Percentiles rank a stretch among this genome's conserved stretches.
Conservation (phyloP, 768 basidiomycete genomes). For the Macrocybe gigantea region DNA sequence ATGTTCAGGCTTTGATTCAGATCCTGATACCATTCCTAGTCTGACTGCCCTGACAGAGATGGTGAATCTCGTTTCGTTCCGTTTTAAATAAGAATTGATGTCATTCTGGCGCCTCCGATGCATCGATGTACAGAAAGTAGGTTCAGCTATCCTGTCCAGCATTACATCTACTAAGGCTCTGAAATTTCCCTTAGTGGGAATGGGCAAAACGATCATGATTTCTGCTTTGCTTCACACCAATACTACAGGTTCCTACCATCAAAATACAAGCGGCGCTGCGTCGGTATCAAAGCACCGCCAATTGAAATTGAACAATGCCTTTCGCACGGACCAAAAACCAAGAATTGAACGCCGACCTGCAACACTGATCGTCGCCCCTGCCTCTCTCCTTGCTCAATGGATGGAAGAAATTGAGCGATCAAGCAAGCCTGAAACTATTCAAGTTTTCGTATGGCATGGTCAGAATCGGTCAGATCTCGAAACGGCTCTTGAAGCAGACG, state of each 20-base stretch:
- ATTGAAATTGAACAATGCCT: constrained; percentile 57
- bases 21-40: constrained; percentile 5
- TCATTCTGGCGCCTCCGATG: not conserved
- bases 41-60: not conserved
- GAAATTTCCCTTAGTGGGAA: constrained; percentile 59
- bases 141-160: constrained; percentile 1
- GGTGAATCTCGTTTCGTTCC: not conserved
- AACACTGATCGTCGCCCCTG: constrained; percentile 89
- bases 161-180: constrained; percentile 3
- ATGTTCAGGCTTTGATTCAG: constrained; percentile 23
- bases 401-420: constrained; percentile 86
- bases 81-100: not conserved
- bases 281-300: constrained; percentile 41
- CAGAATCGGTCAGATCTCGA: constrained; percentile 77
- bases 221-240: constrained; percentile 85
- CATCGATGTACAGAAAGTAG: constrained; percentile 13
- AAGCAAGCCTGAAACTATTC: constrained; percentile 61
- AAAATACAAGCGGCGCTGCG: constrained; percentile 23
- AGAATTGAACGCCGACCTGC: constrained; percentile 33
- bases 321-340: constrained; percentile 30
- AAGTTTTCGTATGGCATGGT: constrained; percentile 81
- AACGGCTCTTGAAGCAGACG: constrained; percentile 44
- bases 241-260: constrained; percentile 33
- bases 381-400: constrained; percentile 91
- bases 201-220: constrained; percentile 94